Evolutionary conservation across 2,329 filamentous ascomycete genomes (phyloP), one percentile per base, ranked within the genome.

Genomic region (Colletotrichum musicola): DNA sequence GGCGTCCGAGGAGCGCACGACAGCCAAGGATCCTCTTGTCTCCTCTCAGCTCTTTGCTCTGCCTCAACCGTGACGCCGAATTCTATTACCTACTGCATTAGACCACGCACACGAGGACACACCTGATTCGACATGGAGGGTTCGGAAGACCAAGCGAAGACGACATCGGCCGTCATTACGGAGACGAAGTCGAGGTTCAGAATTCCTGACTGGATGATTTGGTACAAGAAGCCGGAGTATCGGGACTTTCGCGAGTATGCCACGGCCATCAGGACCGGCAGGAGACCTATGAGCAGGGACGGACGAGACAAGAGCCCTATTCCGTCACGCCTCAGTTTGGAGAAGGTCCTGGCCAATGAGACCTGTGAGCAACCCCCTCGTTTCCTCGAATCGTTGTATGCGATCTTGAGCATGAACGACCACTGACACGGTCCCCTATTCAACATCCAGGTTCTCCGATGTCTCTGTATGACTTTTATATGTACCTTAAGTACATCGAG

Each of bases 221-320:
- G 83, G 83, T 85, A 85, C 74, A 84, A 83, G 76, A 84, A 83
- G 72, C 83, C 83, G 2, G 82, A 84, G 65, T 85, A 84, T 72
- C 77, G 82, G 25, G 82, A 85, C 69, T 81, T 85, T 73, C 81
- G 78, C 50, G 78, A 84, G 68, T 85, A 83, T 71, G 79, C 82
- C 25, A 77, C 73, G 40, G 76, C 74, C 38, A 71, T 83, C 64
- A 74, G 75, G 68, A 71, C 75, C 7, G 81, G 81, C 5, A 71
- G 55, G 46, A 80, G 83, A 20, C 58, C 76, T 2, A 63, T 81
- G 60, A 81, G 78, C 38, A 79, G 80, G 2, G 77, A 80, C 62
- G 74, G 77, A 14, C 78, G 78, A 12, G 73, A 73, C 44, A 80
- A 78, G 66, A 75, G 72, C 20, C 73, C 79, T 53, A 76, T 85